Evolutionary conservation across 371 early-diverging fungal species (phyloP), one percentile per base, ranked within the genome.

Genomic region (Mucor piriformis): DNA sequence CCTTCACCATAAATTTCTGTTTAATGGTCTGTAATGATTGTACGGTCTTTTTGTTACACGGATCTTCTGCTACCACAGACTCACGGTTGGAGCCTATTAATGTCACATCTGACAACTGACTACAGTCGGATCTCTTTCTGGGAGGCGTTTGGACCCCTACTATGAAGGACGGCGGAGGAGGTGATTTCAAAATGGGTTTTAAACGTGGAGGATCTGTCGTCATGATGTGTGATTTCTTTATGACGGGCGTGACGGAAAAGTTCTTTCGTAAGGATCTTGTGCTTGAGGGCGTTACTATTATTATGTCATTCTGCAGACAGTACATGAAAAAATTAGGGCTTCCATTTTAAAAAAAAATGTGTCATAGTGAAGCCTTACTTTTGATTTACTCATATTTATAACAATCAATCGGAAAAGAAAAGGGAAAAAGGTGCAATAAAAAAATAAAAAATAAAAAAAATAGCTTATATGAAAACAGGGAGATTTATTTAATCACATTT

Each of bases 361-460:
- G 34, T 34, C 13, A 33, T 29, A 29, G 29, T 37, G 37, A 1
- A 37, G 1, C 11, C 37, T 42, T 42, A 42, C 42, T 42, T 42
- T 42, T 4, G 8, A 18, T 18, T 8, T 42, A 18, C 20, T 8
- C 8, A 40, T 53, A 57, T 44, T 21, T 11, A 32, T 32, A 27
- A 13, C 10, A 11, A 50, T 18, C 15, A 33, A 40, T n/a, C 3
- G 10, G 20, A 10, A 24, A 29, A 38, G 48, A 57, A 50, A 48
- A 15, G 34, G 13, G 15, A 35, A 57, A 35, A 47, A 24, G 34
- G n/a, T 34, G n/a, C 20, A 34, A 46, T 23, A 33, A 3, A 48
- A 37, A 12, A 34, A 38, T 33, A 57, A 34, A 57, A 49, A 48
- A 29, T 37, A 49, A 38, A 48, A 35, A 49, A n/a, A n/a, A n/a